phyloP scores from a whole-genome alignment of 257 asterid species.

The Scutellaria minor region DNA sequence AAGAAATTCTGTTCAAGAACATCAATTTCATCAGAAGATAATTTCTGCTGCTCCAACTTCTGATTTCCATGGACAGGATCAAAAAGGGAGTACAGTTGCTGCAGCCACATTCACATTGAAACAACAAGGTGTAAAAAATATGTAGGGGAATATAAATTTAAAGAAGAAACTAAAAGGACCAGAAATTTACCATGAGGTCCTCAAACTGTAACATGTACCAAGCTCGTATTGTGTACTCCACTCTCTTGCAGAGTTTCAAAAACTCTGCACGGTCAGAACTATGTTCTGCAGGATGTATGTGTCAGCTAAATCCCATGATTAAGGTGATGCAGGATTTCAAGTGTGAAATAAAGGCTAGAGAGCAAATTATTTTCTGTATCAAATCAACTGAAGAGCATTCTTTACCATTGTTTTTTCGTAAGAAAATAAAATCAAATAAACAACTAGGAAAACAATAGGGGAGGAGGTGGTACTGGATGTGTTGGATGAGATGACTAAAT shows the following conservation, averaged over 20 bases:
- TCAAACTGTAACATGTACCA: conserved; percentile 97
- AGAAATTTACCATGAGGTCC: conserved; percentile 85
- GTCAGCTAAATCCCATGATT: not conserved
- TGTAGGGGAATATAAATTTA: conserved; percentile 2
- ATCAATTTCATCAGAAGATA: conserved; percentile 74
- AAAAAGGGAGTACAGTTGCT: conserved; percentile 96
- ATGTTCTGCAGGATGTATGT: conserved; percentile 58
- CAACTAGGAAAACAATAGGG: not conserved
- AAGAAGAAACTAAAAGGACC: not conserved
- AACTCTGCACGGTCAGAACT: conserved; percentile 89
- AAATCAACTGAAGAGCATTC: conserved; percentile 22
- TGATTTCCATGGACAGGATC: conserved; percentile 89
- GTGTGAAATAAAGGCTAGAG: conserved; percentile 5
- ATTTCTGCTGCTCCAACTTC: conserved; percentile 90
- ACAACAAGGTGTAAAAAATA: not conserved
- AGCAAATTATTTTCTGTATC: not conserved
- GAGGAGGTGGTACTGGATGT: not conserved
- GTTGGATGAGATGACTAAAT: not conserved
- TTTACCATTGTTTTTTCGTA: not conserved
- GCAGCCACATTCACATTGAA: conserved; percentile 41
- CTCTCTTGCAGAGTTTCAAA: conserved; percentile 95
- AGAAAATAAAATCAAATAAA: not conserved
- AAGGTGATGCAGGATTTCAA: conserved; percentile 8
- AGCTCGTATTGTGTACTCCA: conserved; percentile 94
- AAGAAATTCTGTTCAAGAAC: conserved; percentile 89